These are phyloP conservation scores for Dryadomyces quercus-mongolicae DNA, from an alignment of 2,329 filamentous ascomycete genomes.

Conservation along the genomic window DNA sequence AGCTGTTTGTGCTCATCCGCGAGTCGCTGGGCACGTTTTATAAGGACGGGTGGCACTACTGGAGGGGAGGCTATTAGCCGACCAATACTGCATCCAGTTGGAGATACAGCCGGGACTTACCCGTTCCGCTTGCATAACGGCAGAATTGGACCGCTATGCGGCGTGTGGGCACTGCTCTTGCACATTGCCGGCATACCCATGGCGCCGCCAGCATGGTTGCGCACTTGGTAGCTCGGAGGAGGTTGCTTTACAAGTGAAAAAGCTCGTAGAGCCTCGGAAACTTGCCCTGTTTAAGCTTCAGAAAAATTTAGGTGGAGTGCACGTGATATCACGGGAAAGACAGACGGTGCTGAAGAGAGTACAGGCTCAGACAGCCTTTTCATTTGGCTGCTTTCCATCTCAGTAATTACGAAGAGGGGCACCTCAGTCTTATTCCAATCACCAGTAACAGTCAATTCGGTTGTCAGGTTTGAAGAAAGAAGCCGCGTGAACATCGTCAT, in stretches of 20 bases:
- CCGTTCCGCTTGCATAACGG: constrained; percentile 33
- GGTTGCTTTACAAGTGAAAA: neutral
- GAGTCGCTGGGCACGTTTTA: constrained; percentile 46
- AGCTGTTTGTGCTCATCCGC: constrained; percentile 45
- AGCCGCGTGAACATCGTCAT: no score
- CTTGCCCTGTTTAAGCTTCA: neutral
- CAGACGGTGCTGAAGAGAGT: no score
- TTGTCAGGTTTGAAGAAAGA: no score
- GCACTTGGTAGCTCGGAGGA: neutral
- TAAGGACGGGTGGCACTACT: constrained; percentile 38
- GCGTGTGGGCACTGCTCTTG: constrained; percentile 22
- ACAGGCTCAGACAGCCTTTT: no score
- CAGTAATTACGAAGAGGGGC: no score
- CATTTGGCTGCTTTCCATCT: no score
- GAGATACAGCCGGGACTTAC: constrained; percentile 17
- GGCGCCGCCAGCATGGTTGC: constrained; percentile 26
- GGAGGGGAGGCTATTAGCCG: neutral
- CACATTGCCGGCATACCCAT: constrained; percentile 42
- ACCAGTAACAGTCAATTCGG: no score
- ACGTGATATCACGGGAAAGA: no score
- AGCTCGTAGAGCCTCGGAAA: neutral
- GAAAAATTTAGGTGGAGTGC: no score
- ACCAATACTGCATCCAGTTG: neutral
- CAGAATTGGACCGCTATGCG: constrained; percentile 19
- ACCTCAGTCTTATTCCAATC: no score